phyloP scores from a whole-genome alignment of 768 basidiomycete species.

The Suillus subalutaceus region DNA sequence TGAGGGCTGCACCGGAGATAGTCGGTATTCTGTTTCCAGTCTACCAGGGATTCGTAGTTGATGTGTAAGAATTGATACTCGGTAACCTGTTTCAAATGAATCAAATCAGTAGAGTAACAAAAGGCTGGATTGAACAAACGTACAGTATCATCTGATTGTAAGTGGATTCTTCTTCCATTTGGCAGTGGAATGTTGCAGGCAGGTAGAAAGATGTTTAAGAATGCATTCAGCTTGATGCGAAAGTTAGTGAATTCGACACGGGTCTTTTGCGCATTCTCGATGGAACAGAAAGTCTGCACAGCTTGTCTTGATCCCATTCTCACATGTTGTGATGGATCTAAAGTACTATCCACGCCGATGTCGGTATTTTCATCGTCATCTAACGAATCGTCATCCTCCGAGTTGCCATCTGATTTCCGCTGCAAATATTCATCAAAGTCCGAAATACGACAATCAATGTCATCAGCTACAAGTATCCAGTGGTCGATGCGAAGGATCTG shows the following conservation, averaged over 20 bases:
- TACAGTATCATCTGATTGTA: slow-evolving; percentile 9
- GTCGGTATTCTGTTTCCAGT: slow-evolving; percentile 31
- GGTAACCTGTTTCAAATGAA: slow-evolving; percentile 29
- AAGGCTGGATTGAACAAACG: background rate
- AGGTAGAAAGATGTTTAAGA: slow-evolving; percentile 3
- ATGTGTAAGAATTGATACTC: slow-evolving; percentile 28
- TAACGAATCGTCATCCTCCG: no score
- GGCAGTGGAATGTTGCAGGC: background rate
- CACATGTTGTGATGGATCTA: slow-evolving; percentile 1
- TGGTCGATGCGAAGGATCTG: background rate
- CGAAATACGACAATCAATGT: no score
- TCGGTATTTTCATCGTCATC: no score
- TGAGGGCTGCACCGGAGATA: slow-evolving; percentile 32
- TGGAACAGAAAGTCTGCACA: background rate
- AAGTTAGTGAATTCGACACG: slow-evolving; percentile 7
- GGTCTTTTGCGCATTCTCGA: slow-evolving; percentile 4
- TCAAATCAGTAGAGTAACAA: background rate
- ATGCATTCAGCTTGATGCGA: slow-evolving; percentile 4
- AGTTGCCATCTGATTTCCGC: no score
- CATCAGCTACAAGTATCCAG: no score
- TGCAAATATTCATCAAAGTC: no score
- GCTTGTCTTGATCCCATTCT: slow-evolving; percentile 4
- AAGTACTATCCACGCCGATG: background rate
- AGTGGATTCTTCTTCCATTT: slow-evolving; percentile 5
- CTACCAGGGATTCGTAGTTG: slow-evolving; percentile 29